phyloP scores from a whole-genome alignment of 495 filamentous ascomycete genomes.

The Penicillium pancosmium region DNA sequence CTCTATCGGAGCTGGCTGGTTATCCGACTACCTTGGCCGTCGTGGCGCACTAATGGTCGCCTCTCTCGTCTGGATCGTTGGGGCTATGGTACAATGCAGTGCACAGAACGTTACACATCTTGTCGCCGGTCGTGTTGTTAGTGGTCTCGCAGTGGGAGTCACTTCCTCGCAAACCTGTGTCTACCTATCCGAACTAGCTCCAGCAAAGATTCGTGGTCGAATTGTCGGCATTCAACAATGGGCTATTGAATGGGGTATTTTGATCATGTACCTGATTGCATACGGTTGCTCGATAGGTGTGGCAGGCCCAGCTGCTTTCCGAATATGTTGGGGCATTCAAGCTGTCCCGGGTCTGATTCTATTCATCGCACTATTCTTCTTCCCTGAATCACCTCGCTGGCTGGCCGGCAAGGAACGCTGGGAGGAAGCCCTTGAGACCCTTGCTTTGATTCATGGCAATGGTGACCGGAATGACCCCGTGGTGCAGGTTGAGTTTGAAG shows the following conservation, averaged over 20 bases:
- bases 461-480: conserved; percentile 66
- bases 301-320: conserved; percentile 58
- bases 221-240: conserved; percentile 77
- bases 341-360: conserved; percentile 67
- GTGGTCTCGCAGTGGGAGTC: conserved; percentile 73
- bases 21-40: conserved; percentile 69
- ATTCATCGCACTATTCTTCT: conserved; percentile 66
- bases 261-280: conserved; percentile 63
- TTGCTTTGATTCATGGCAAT: conserved; percentile 70
- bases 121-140: conserved; percentile 70
- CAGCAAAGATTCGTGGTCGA: conserved; percentile 65
- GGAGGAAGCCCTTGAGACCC: conserved; percentile 65
- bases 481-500: conserved; percentile 73
- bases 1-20: conserved; percentile 61
- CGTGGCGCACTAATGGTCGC: conserved; percentile 66
- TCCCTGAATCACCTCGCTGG: conserved; percentile 75
- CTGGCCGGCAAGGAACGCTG: conserved; percentile 68
- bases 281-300: conserved; percentile 64
- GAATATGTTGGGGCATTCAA: conserved; percentile 74
- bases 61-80: conserved; percentile 71
- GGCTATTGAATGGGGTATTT: conserved; percentile 73
- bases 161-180: conserved; percentile 80
- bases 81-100: conserved; percentile 67
- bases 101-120: conserved; percentile 62
- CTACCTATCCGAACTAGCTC: conserved; percentile 76